Base-by-base conservation (phyloP, 2,329 filamentous ascomycete species). In the Fusarium cicatricum region DNA sequence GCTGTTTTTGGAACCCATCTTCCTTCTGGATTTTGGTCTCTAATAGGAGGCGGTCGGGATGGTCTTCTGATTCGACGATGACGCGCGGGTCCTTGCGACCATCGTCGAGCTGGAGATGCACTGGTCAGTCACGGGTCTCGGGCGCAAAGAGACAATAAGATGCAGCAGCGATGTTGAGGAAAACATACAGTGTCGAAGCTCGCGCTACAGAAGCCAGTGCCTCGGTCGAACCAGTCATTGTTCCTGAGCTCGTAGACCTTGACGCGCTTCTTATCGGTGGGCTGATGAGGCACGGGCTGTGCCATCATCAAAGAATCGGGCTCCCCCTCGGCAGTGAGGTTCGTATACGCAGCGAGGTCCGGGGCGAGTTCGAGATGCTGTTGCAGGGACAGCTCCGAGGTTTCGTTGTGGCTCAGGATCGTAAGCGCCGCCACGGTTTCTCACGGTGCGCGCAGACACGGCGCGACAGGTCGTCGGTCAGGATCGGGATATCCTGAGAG, bases 211-310 rank as follows among this genome's bases (percentile, higher is more conserved):
- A 97, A 97, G 60, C 95, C 95, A 41, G 95, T 99, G 63, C 95
- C 95, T 71, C 94, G 85, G 78, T 99, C 95, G 74, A 94, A 97
- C 95, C 95, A 99, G 86, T 98, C 95, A 83, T 96, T 97, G 79
- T 97, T 92, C 76, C 91, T 92, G 71, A 99, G 85, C 81, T 98
- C 95, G 77, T 99, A 99, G 74, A 99, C 95, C 83, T 99, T 99
- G 77, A 98, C 95, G 83, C 95, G 85, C 76, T 85, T 87, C 78
- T 82, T 86, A 71, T 88, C 85, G 75, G 82, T 82, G 75, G 82
- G 78, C 79, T 82, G 83, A 84, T 86, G 85, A 85, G 85, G 85
- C 85, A 87, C 85, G 69, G 80, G 78, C 80, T 88, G 85, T 85
- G 86, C 86, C 86, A 89, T 89, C 82, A 86, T 87, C 85, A 82